Evolutionary conservation across 495 filamentous ascomycete genomes (phyloP), one percentile per base, ranked within the genome.

Genomic region (Cercophora newfieldiana): DNA sequence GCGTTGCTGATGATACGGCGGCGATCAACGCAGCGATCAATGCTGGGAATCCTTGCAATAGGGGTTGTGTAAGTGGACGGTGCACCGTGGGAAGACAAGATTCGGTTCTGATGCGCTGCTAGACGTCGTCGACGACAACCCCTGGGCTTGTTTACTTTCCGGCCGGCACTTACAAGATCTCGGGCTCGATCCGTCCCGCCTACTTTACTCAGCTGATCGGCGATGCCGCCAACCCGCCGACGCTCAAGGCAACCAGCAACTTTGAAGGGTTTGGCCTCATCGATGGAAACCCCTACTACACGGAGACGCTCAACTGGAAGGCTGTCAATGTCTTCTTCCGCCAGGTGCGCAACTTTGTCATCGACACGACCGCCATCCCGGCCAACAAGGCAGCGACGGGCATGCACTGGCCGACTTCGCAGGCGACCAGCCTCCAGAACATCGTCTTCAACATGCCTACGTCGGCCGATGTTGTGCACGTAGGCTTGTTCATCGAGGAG

Each of bases 1-100:
- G 80, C 25, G 65, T 71, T 26, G 91, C 91, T 1, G 92, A 97
- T 72, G 93, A 97, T 73, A 94, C 92, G 2, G 87, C 74, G 37
- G 92, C 93, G 0, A 96, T 97, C 78, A 95, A 96, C 69, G 75
- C 81, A 54, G 94, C 94, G 22, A 91, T 96, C 69, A 84, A 86
- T 22, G 85, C 87, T 22, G 90, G 91, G 21, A 85, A 85, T 66
- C 91, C 93, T 16, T 97, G 93, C 71, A 90, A 88, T 48, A 82
- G 88, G 66, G 90, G 88, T n/a, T 86, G 80, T 71, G 80, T 81
- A 75, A 75, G 80, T 78, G n/a, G 53, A 21, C 49, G 26, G 21
- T 18, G 14, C 22, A 3, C 2, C 21, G 7, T 21, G 30, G n/a
- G 21, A 18, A 63, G 33, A 21, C 19, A n/a, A 26, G 18, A 18